Base-by-base conservation (phyloP, 2,329 filamentous ascomycete genomes). In the Aureobasidium sp. region DNA sequence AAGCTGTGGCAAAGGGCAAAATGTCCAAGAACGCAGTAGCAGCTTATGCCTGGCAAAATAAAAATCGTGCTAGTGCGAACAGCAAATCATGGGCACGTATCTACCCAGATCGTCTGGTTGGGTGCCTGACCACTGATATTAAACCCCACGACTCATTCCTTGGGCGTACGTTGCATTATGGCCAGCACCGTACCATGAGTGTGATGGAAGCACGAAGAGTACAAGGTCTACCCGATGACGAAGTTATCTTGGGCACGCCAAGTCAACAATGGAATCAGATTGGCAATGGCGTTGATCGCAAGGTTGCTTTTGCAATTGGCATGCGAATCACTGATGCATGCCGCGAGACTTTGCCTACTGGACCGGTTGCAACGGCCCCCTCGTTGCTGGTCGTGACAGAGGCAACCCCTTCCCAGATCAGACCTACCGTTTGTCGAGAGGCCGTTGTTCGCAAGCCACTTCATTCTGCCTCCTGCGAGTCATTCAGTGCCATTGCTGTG, bases 241-340 rank as follows among this genome's bases (percentile, higher is more conserved):
- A 93, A 62, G 80, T 92, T 0, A 71, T 95, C 0, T 71, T 92
- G 1, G 89, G 89, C 0, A 68, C 59, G 0, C 71, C 79, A 0
- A 10, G 41, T 0, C 75, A 85, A 1, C 86, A 90, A 68, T 85
- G 82, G 75, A 82, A 79, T 60, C 83, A 90, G 25, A 78, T 92
- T 0, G 90, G 90, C 0, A 95, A 95, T 71, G 89, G 86, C 32
- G 90, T 95, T 0, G 83, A 89, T 3, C 77, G 89, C 9, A 82
- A 84, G 29, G 82, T 90, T 1, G 83, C 88, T 0, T 72, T 91
- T 21, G 83, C 84, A 0, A 70, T 91, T 1, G 90, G 90, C 0
- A 68, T 89, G 5, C 76, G 79, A 10, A 16, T 58, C 14, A 42
- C 42, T 21, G 21, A 39, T n/a, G 54, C 42, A 3, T 30, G 25